phyloP scores from a whole-genome alignment of 169 alveolate species.

The Neospora caninum region DNA sequence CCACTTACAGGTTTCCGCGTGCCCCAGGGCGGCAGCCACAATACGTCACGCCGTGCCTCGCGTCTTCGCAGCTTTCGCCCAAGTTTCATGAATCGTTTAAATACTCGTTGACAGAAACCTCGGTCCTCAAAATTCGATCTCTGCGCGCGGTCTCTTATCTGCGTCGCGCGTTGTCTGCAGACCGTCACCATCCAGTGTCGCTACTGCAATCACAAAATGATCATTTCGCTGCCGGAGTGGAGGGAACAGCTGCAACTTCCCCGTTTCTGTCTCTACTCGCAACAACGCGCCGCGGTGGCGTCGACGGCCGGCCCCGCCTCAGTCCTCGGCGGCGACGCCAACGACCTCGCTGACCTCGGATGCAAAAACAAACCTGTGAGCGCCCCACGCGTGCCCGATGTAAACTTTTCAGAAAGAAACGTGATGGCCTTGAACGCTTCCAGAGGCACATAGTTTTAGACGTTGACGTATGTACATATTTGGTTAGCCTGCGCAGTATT shows the following conservation, averaged over 20 bases:
- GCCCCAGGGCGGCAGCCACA: too few species aligned
- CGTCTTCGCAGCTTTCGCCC: too few species aligned
- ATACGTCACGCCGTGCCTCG: too few species aligned
- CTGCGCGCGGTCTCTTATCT: too few species aligned
- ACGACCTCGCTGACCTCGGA: slow-evolving; percentile 57
- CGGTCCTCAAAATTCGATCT: too few species aligned
- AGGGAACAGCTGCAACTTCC: slow-evolving; percentile 67
- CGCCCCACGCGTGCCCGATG: too few species aligned
- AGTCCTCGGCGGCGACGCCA: slow-evolving; percentile 21
- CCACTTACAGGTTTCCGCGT: too few species aligned
- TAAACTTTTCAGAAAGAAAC: background rate
- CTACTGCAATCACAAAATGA: slow-evolving; percentile 69
- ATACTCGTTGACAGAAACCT: too few species aligned
- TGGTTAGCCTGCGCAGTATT: too few species aligned
- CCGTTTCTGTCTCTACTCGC: slow-evolving; percentile 60
- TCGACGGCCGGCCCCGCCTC: background rate
- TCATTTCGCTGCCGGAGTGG: slow-evolving; percentile 68
- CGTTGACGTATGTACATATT: too few species aligned
- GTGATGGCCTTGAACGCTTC: background rate
- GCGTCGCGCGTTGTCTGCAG: background rate
- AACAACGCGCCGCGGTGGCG: slow-evolving; percentile 3
- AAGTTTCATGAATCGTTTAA: too few species aligned
- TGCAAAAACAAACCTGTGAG: slow-evolving; percentile 64
- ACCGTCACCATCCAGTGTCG: slow-evolving; percentile 67
- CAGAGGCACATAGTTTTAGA: too few species aligned